Evolutionary conservation across 1,284 basidiomycete genomes (phyloP), one percentile per base, ranked within the genome.

Genomic region (Apiotrichum porosum): DNA sequence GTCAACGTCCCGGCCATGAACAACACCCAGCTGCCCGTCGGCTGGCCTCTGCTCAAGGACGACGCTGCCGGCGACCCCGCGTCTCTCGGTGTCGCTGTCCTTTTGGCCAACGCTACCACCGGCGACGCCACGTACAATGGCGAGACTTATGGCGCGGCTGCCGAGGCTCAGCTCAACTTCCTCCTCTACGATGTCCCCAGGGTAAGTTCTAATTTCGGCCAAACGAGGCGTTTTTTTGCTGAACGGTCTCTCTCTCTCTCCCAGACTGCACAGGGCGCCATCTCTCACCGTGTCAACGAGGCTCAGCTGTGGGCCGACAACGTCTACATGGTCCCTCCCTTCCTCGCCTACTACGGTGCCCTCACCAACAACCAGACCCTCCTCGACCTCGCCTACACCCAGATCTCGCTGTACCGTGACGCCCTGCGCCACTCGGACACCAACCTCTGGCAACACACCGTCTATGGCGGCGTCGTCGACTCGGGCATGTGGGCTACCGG

Each of bases 321-420:
- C 53, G 71, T 81, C 0, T 82, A 78, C 62, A 83, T 83, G 81
- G 80, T 78, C 5, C 80, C 92, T 0, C 92, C 92, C 0, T 95
- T 93, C 72, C 72, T 97, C 9, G 89, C 92, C 0, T 91, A 86
- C 71, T 93, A 90, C 66, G 93, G 87, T 24, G 82, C 83, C 28
- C 60, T 82, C 22, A 82, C 81, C 1, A 64, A 74, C 24, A 91
- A 94, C 70, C 68, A 79, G 34, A 80, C 82, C 1, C 75, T 92
- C 21, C 63, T 94, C 9, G 68, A 75, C 28, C 78, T 81, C 44
- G 84, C 88, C 0, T 86, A 88, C 72, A 80, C 80, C 31, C 93
- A 97, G 67, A 82, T 87, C 55, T 77, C 77, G 38, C 75, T 90
- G 0, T 94, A 95, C 68, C 81, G 90, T 15, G 72, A 79, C 1